These are phyloP conservation scores for Penicillium canariense DNA, from an alignment of 495 filamentous ascomycete genomes.

Conservation along the genomic window DNA sequence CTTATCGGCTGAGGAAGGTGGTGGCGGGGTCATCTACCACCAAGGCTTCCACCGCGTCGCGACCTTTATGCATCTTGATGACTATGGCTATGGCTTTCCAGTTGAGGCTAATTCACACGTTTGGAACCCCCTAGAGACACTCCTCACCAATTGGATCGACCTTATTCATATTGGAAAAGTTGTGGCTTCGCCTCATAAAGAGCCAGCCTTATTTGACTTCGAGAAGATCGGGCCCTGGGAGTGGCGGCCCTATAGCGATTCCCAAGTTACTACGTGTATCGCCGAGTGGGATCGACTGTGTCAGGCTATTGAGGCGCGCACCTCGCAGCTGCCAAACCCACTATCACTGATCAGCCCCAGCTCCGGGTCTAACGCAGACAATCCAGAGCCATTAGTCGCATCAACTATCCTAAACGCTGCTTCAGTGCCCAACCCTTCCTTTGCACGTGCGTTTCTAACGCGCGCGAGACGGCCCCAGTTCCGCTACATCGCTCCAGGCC, in stretches of 20 bases:
- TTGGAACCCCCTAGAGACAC: conserved; percentile 38
- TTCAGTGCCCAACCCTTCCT: conserved; percentile 13
- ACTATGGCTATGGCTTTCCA: conserved; percentile 9
- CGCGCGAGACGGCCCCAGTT: conserved; percentile 12
- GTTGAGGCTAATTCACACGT: conserved; percentile 15
- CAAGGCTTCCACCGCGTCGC: conserved; percentile 10
- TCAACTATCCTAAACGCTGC: conserved; percentile 13
- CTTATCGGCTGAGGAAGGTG: conserved; percentile 6
- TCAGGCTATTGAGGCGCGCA: conserved; percentile 13
- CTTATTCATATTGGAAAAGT: conserved; percentile 32
- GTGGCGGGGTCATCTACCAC: conserved; percentile 15
- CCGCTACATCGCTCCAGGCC: conserved; percentile 16
- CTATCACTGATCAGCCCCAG: too few species aligned
- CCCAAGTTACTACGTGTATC: conserved; percentile 17
- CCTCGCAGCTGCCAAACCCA: conserved; percentile 9
- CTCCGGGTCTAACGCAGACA: conserved; percentile 4
- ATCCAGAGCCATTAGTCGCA: conserved; percentile 9
- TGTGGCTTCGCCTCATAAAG: conserved; percentile 16
- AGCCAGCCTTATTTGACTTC: conserved; percentile 13
- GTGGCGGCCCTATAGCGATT: conserved; percentile 17
- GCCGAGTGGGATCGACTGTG: conserved; percentile 14
- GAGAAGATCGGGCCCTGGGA: conserved; percentile 19
- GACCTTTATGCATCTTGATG: conserved; percentile 14
- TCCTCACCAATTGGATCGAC: conserved; percentile 35
- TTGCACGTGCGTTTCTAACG: conserved; percentile 11